These are phyloP conservation scores for Zygnema circumcarinatum DNA, from an alignment of 139 green algal genomes.

Conservation along the genomic window DNA sequence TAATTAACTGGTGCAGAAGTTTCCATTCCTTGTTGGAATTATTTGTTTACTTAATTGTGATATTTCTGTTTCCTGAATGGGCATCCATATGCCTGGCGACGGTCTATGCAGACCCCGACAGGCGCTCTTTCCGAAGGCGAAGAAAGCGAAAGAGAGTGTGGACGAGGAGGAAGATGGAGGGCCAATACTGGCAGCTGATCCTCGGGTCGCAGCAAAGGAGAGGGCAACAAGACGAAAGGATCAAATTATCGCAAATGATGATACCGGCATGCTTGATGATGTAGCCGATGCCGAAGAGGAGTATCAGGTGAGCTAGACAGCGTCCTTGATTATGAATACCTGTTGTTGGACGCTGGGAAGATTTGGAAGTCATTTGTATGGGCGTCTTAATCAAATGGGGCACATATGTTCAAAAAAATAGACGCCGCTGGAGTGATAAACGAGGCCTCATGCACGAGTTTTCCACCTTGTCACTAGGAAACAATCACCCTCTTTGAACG, in stretches of 20 bases:
- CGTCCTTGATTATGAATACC: neutral
- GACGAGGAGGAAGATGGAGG: conserved; percentile 21
- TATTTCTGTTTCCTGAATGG: too few species aligned
- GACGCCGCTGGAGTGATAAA: too few species aligned
- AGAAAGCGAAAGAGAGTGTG: conserved; percentile 23
- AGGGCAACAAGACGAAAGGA: conserved; percentile 17
- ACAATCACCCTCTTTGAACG: too few species aligned
- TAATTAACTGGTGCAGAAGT: too few species aligned
- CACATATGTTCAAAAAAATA: too few species aligned
- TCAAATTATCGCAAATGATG: conserved; percentile 22
- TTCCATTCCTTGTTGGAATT: too few species aligned
- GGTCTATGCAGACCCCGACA: conserved; percentile 29
- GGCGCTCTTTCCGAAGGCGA: conserved; percentile 26
- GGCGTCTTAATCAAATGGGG: too few species aligned
- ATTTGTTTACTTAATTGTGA: too few species aligned
- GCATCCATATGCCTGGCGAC: too few species aligned
- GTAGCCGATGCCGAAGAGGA: conserved; percentile 42
- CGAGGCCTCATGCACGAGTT: too few species aligned
- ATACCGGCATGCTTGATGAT: conserved; percentile 16
- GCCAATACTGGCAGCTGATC: conserved; percentile 18
- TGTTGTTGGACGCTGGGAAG: neutral
- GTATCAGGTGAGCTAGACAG: conserved; percentile 23
- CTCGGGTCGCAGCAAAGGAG: conserved; percentile 20
- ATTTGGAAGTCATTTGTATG: neutral
- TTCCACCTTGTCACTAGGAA: too few species aligned